These are phyloP conservation scores for Rhododendron vialii DNA, from an alignment of 148 eudicot genomes.

Conservation along the genomic window DNA sequence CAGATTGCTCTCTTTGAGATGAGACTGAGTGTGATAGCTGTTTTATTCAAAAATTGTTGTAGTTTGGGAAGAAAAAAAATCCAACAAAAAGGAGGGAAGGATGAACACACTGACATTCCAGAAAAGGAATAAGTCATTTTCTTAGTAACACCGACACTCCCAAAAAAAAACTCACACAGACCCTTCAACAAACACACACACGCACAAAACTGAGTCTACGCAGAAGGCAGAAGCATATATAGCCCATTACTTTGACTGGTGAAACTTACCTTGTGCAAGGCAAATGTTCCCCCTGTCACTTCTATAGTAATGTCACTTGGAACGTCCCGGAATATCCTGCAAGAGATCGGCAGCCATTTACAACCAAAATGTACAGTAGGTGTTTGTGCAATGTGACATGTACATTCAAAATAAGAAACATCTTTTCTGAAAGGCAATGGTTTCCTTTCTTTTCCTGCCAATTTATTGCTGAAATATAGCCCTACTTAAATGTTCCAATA, in stretches of 20 bases:
- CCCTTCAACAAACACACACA: not conserved
- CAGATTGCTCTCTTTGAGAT: not conserved
- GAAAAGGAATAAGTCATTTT: not conserved
- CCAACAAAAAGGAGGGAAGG: not conserved
- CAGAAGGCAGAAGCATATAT: not conserved
- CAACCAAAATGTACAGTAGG: not conserved
- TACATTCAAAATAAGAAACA: not conserved
- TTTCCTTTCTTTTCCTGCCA: not conserved
- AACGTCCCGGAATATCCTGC: conserved; percentile 92
- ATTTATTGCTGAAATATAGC: not conserved
- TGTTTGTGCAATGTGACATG: not conserved
- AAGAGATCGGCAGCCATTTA: conserved; percentile 10
- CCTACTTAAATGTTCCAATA: not conserved
- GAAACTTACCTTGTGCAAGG: conserved; percentile 77
- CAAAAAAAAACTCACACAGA: not conserved
- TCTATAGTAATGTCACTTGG: conserved; percentile 91
- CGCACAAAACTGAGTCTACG: not conserved
- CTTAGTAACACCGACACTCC: not conserved
- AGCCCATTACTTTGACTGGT: not conserved
- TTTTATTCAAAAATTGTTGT: not conserved
- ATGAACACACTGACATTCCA: not conserved
- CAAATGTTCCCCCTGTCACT: conserved; percentile 64
- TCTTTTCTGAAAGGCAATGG: not conserved
- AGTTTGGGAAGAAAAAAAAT: not conserved
- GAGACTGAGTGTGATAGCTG: not conserved